Conservation (phyloP, 768 basidiomycete species). For the Leccinum longicurvipes region DNA sequence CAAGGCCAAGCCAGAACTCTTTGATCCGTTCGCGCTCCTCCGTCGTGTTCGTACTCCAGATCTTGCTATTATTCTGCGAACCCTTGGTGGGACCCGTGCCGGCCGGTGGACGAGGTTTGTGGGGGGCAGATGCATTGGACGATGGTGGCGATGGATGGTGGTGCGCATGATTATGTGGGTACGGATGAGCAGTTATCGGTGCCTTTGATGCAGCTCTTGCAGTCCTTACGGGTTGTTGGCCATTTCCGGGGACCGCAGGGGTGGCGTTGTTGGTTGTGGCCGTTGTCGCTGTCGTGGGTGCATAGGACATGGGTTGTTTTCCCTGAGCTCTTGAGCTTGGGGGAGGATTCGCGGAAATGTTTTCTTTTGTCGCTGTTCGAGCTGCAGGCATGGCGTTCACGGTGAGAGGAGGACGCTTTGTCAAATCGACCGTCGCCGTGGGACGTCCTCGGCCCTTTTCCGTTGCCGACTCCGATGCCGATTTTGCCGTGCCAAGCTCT, state of each 20-base stretch:
- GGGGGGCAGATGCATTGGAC: slow-evolving; percentile 32
- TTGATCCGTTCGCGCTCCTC: slow-evolving; percentile 98
- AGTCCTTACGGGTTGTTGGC: slow-evolving; percentile 34
- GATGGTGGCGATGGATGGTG: slow-evolving; percentile 50
- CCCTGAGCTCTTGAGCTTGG: slow-evolving; percentile 85
- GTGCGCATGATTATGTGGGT: slow-evolving; percentile 47
- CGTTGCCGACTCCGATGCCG: slow-evolving; percentile 33
- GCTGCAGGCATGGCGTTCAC: slow-evolving; percentile 43
- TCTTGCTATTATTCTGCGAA: slow-evolving; percentile 63
- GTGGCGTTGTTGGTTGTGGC: slow-evolving; percentile 36
- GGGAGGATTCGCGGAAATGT: slow-evolving; percentile 38
- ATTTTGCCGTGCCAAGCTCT: slow-evolving; percentile 23
- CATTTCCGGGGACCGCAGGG: slow-evolving; percentile 24
- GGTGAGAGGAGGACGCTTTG: slow-evolving; percentile 39
- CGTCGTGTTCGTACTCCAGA: slow-evolving; percentile 89
- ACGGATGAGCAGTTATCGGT: slow-evolving; percentile 50
- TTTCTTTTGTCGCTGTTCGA: slow-evolving; percentile 39
- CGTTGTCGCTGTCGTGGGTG: slow-evolving; percentile 20
- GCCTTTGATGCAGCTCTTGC: slow-evolving; percentile 56
- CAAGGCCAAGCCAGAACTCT: slow-evolving; percentile 95
- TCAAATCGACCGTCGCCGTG: slow-evolving; percentile 33
- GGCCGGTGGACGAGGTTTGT: slow-evolving; percentile 31
- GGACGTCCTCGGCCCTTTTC: slow-evolving; percentile 33
- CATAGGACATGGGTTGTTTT: slow-evolving; percentile 89
- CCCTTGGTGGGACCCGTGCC: slow-evolving; percentile 23